These are phyloP conservation scores for Bathelium albidoporum DNA, from an alignment of 495 filamentous ascomycete species.

Conservation along the genomic window DNA sequence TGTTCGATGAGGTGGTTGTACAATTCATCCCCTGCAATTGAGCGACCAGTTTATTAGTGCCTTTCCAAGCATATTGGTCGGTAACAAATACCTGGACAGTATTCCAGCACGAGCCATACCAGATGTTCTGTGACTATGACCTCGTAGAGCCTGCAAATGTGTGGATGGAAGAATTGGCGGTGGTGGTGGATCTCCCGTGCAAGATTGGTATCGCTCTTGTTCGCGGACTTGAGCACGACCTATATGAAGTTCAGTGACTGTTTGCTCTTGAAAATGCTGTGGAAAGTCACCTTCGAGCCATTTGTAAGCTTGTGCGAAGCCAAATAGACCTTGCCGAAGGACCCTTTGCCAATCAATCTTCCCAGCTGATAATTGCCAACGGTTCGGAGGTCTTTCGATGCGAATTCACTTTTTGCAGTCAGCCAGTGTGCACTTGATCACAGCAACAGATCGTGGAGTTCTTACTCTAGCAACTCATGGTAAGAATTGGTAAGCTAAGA, in stretches of 20 bases:
- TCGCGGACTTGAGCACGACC: slow-evolving; percentile 97
- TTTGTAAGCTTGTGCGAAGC: slow-evolving; percentile 96
- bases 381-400: slow-evolving; percentile 74
- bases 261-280: not conserved
- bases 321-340: slow-evolving; percentile 96
- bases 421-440: slow-evolving; percentile 5
- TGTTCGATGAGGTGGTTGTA: slow-evolving; percentile 89
- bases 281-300: slow-evolving; percentile 77
- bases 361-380: slow-evolving; percentile 94
- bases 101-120: slow-evolving; percentile 95
- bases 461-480: slow-evolving; percentile 88
- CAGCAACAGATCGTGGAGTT: slow-evolving; percentile 13
- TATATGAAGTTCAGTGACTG: slow-evolving; percentile 26
- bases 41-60: not conserved
- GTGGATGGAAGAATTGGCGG: slow-evolving; percentile 92
- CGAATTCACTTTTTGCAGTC: slow-evolving; percentile 65
- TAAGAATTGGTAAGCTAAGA: slow-evolving; percentile 88
- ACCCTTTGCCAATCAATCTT: slow-evolving; percentile 88
- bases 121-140: slow-evolving; percentile 90
- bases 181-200: slow-evolving; percentile 97
- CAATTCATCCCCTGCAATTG: slow-evolving; percentile 71
- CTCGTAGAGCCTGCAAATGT: slow-evolving; percentile 94
- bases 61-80: not conserved
- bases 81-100: slow-evolving; percentile 69
- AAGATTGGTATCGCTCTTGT: slow-evolving; percentile 89